These are phyloP conservation scores for Euphorbia peplus DNA, from an alignment of 345 rosid species.

Conservation along the genomic window DNA sequence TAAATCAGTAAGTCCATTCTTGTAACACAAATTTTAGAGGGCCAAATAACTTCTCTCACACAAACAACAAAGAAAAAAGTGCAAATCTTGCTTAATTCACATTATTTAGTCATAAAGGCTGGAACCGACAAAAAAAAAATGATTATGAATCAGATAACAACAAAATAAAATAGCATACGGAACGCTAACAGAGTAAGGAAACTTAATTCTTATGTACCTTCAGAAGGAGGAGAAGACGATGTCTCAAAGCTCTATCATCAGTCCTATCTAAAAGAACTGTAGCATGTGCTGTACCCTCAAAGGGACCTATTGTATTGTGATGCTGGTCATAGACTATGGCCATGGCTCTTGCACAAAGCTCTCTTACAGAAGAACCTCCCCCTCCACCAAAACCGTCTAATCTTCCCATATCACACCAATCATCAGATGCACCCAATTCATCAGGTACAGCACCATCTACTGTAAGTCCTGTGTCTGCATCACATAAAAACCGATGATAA, in stretches of 20 bases:
- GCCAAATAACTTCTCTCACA: background rate
- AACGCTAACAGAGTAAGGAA: background rate
- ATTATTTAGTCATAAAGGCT: background rate
- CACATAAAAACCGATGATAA: conserved; percentile 95
- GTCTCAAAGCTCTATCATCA: conserved; percentile 95
- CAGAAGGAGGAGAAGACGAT: conserved; percentile 85
- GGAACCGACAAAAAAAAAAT: background rate
- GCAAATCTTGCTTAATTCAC: background rate
- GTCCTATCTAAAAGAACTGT: conserved; percentile 95
- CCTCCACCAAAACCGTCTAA: conserved; percentile 99
- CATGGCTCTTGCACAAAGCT: conserved; percentile 99
- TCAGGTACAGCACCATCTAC: conserved; percentile 94
- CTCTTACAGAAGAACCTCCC: conserved; percentile 94
- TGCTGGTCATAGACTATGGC: conserved; percentile 97
- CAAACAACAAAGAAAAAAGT: background rate
- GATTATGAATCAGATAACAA: no score
- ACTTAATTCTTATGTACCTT: conserved; percentile 49
- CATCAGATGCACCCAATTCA: conserved; percentile 93
- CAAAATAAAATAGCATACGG: no score
- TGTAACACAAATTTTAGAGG: background rate
- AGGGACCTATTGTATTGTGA: conserved; percentile 70
- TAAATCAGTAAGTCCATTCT: no score
- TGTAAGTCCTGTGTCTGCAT: conserved; percentile 95
- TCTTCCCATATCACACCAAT: conserved; percentile 99
- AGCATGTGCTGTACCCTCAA: conserved; percentile 95